Evolutionary conservation across 495 filamentous ascomycete species (phyloP), one percentile per base, ranked within the genome.

Genomic region (Podospora pseudocomata): DNA sequence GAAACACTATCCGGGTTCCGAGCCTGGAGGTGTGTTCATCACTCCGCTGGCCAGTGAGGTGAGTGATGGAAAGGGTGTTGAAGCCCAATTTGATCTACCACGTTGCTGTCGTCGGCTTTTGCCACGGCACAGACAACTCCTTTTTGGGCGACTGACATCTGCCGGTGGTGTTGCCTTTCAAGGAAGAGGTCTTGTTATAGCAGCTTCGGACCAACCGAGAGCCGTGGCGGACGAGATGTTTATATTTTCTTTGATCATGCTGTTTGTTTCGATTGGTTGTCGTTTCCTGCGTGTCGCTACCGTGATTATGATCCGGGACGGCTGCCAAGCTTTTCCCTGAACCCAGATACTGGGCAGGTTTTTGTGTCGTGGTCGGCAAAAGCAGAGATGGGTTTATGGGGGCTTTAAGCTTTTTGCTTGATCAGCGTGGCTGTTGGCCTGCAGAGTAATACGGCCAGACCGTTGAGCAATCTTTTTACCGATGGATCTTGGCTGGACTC

Each of bases 71-170:
- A 20, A 58, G 55, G 16, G 16, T 20, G 59, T 30, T 61, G 15
- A 11, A 16, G 39, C 39, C 39, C 39, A 49, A 49, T 49, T 49
- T 49, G 39, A 49, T 49, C 39, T 11, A 11, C 39, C 39, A 49
- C 39, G 39, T 49, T 49, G 39, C 9, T 49, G 39, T 18, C 39
- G 20, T 61, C 59, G 61, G 61, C 61, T 63, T 63, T 63, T 63
- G 61, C 61, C 61, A 63, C 2, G 30, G 19, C 61, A 53, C 61
- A 63, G 18, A 2, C 15, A 4, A 4, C 30, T 7, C 55, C n/a
- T 20, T 58, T 58, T 39, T 16, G 32, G 23, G 27, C 23, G 28
- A 49, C 9, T 9, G 18, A 63, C 32, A 63, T 63, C 61, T 63
- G 61, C 61, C 61, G 61, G 18, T 44, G 13, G 49, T 18, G 2